phyloP scores from a whole-genome alignment of 2,329 filamentous ascomycete genomes.

The Achaetomium macrosporum region DNA sequence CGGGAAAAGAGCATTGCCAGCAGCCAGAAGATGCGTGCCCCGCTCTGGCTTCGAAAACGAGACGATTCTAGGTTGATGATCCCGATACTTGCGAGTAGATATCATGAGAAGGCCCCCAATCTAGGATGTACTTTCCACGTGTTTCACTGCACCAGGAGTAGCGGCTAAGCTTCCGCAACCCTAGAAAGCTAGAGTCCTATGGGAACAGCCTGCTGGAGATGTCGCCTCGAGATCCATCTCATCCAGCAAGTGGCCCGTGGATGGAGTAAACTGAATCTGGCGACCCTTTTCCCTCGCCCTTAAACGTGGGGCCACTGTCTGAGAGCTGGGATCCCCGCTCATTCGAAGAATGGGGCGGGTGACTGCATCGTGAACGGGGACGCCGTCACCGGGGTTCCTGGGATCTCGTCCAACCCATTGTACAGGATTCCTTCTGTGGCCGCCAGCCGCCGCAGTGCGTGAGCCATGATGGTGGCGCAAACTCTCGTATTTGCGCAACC shows the following conservation, averaged over 20 bases:
- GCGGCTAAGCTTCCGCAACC: neutral
- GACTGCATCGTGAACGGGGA: constrained; percentile 19
- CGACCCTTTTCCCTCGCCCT: constrained; percentile 11
- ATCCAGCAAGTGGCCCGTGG: neutral
- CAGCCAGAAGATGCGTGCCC: neutral
- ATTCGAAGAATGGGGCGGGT: constrained; percentile 22
- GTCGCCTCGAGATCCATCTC: neutral
- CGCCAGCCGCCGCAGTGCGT: constrained; percentile 7
- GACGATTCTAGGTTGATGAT: no score
- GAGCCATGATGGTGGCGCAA: constrained; percentile 11
- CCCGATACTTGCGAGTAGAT: no score
- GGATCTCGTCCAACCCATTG: constrained; percentile 15
- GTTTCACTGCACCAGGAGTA: neutral
- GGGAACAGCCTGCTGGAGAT: neutral
- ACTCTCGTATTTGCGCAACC: constrained; percentile 18
- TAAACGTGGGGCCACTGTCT: constrained; percentile 8
- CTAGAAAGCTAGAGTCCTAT: neutral
- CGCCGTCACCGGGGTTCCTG: constrained; percentile 16
- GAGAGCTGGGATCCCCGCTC: constrained; percentile 9
- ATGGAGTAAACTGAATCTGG: neutral
- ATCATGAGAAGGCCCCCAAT: neutral
- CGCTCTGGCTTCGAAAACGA: neutral
- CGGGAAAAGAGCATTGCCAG: constrained; percentile 13
- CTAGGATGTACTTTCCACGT: neutral
- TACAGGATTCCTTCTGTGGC: constrained; percentile 13